Evolutionary conservation across 2,329 filamentous ascomycete species (phyloP).

Genomic region (Ambrosiella beaveri): DNA sequence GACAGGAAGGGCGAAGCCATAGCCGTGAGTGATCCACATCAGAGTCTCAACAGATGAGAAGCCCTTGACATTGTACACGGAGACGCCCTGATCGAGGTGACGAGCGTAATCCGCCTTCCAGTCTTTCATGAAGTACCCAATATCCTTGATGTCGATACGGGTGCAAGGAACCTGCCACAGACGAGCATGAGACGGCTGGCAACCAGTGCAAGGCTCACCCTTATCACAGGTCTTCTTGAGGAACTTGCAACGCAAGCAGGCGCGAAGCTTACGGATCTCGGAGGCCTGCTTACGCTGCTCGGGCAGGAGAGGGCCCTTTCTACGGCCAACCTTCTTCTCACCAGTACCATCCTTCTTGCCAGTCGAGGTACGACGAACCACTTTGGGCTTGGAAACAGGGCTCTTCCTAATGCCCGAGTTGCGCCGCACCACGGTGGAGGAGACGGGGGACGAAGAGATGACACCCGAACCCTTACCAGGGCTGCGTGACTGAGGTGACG

Average conservation of each 20-base stretch:
- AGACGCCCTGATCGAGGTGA: conserved; percentile 72
- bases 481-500: conserved; percentile 37
- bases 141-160: conserved; percentile 96
- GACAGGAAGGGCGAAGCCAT: conserved; percentile 82
- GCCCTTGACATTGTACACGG: conserved; percentile 88
- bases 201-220: conserved; percentile 87
- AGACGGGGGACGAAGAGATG: conserved; percentile 36
- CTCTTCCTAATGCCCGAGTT: conserved; percentile 59
- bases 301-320: conserved; percentile 75
- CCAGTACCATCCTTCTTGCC: conserved; percentile 60
- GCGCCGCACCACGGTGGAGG: conserved; percentile 43
- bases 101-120: conserved; percentile 96
- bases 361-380: conserved; percentile 59
- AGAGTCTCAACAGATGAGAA: conserved; percentile 47
- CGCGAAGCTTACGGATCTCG: conserved; percentile 87
- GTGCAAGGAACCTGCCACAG: conserved; percentile 97
- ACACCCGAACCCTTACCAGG: conserved; percentile 41
- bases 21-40: conserved; percentile 92
- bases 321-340: conserved; percentile 85
- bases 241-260: conserved; percentile 92
- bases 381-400: conserved; percentile 56
- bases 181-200: conserved; percentile 85
- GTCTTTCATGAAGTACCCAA: conserved; percentile 97
- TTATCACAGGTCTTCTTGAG: conserved; percentile 98
- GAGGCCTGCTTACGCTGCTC: conserved; percentile 94